phyloP scores from a whole-genome alignment of 306 rosid species.

The Fragaria ananassa region DNA sequence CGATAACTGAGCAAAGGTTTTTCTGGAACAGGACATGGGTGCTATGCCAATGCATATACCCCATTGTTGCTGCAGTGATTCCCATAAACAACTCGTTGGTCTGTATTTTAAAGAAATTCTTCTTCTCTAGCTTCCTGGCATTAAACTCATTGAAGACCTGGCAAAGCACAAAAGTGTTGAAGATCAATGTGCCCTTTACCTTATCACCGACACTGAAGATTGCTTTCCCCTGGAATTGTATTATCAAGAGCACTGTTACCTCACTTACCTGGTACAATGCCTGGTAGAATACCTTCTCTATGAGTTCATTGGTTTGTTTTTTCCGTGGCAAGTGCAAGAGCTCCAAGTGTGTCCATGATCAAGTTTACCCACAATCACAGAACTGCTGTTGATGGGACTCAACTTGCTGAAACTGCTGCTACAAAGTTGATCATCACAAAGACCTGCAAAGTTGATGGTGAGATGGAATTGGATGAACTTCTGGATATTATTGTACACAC shows the following conservation, averaged over 20 bases:
- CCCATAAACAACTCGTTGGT: slow-evolving; percentile 36
- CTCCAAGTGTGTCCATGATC: slow-evolving; percentile 38
- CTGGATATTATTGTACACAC: slow-evolving; percentile 6
- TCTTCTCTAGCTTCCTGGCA: slow-evolving; percentile 40
- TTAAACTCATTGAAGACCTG: slow-evolving; percentile 42
- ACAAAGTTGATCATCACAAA: slow-evolving; percentile 31
- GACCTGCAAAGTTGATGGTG: slow-evolving; percentile 29
- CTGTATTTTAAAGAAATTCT: slow-evolving; percentile 34
- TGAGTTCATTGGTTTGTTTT: slow-evolving; percentile 26
- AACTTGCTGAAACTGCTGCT: slow-evolving; percentile 28
- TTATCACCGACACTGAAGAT: slow-evolving; percentile 22
- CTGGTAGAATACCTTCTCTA: slow-evolving; percentile 26
- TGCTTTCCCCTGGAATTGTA: slow-evolving; percentile 27
- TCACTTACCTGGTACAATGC: slow-evolving; percentile 24
- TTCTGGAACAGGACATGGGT: slow-evolving; percentile 23
- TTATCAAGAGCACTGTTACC: slow-evolving; percentile 18
- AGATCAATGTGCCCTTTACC: slow-evolving; percentile 39
- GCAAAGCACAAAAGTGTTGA: slow-evolving; percentile 37
- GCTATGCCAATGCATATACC: slow-evolving; percentile 30
- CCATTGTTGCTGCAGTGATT: slow-evolving; percentile 32
- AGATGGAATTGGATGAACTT: slow-evolving; percentile 45
- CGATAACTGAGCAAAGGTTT: slow-evolving; percentile 21
- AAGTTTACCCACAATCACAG: slow-evolving; percentile 38
- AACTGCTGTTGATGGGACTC: slow-evolving; percentile 34
- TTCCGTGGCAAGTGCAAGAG: slow-evolving; percentile 40